phyloP scores from a whole-genome alignment of 441 rosid genomes.

The Geranium incanum region DNA sequence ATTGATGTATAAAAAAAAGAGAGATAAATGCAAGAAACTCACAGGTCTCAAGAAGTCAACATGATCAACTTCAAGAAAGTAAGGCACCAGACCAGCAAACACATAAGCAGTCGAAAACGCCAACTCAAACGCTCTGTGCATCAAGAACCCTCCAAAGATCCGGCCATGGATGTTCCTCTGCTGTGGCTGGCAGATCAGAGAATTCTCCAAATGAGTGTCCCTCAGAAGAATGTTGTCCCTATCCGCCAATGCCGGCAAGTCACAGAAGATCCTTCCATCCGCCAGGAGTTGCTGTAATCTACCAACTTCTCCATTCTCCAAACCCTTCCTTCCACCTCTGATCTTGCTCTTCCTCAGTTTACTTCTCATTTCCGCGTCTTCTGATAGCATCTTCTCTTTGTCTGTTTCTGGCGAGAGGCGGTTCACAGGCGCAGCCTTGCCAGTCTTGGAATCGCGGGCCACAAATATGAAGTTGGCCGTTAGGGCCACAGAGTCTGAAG shows the following conservation, averaged over 20 bases:
- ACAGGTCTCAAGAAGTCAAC: constrained; percentile 81
- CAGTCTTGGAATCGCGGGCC: constrained; percentile 70
- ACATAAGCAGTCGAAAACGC: constrained; percentile 85
- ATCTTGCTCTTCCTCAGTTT: constrained; percentile 53
- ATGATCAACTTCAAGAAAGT: constrained; percentile 78
- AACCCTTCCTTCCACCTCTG: constrained; percentile 43
- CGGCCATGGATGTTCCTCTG: constrained; percentile 75
- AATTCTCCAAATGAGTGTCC: constrained; percentile 60
- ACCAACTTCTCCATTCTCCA: constrained; percentile 34
- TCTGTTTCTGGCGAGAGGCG: constrained; percentile 63
- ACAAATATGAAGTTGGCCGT: constrained; percentile 79
- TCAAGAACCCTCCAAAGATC: constrained; percentile 69
- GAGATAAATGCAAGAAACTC: constrained; percentile 21
- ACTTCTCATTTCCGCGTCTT: constrained; percentile 67
- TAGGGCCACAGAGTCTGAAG: constrained; percentile 45
- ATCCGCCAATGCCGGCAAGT: constrained; percentile 80
- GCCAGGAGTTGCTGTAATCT: constrained; percentile 46
- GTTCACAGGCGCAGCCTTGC: constrained; percentile 69
- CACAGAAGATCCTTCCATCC: constrained; percentile 71
- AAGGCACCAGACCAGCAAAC: constrained; percentile 71
- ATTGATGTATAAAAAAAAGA: neutral
- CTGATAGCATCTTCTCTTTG: constrained; percentile 46
- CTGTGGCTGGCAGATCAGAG: constrained; percentile 76
- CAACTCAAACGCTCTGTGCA: constrained; percentile 77
- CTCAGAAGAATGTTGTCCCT: constrained; percentile 70